A percentile compares a stretch with the other conserved stretches of the same genome.
These are phyloP conservation scores for Lavandula angustifolia DNA, from an alignment of 257 asterid species.

Conservation along the genomic window DNA sequence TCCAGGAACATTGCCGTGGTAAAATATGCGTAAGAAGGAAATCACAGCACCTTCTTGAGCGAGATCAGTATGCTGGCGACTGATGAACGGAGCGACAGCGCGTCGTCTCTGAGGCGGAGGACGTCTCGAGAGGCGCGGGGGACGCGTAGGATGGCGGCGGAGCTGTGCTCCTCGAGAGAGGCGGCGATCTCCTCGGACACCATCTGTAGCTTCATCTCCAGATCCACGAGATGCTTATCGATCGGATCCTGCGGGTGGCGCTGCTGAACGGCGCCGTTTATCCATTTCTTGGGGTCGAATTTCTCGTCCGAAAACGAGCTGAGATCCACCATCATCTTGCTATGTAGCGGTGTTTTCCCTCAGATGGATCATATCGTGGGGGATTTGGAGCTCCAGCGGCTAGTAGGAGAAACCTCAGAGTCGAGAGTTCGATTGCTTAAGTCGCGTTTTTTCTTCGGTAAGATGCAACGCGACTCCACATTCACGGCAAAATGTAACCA, in stretches of 20 bases:
- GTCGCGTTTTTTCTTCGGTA: slow-evolving; percentile 10
- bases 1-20: slow-evolving; percentile 7
- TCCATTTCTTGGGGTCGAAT: slow-evolving; percentile 97
- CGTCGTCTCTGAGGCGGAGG: slow-evolving; percentile 89
- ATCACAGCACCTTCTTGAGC: slow-evolving; percentile 63
- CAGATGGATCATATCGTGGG: slow-evolving; percentile 34
- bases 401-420: background rate
- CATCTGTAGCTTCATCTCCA: slow-evolving; percentile 98
- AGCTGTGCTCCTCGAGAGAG: slow-evolving; percentile 92
- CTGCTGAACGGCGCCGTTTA: slow-evolving; percentile 78
- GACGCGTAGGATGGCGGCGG: slow-evolving; percentile 86
- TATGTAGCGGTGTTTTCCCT: slow-evolving; percentile 20
- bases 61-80: slow-evolving; percentile 75
- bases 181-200: slow-evolving; percentile 93
- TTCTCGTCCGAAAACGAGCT: slow-evolving; percentile 83
- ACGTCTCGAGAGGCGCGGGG: slow-evolving; percentile 95
- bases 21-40: background rate
- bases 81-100: slow-evolving; percentile 82
- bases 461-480: background rate
- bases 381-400: slow-evolving; percentile 31
- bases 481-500: background rate
- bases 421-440: slow-evolving; percentile 9
- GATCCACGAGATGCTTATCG: slow-evolving; percentile 92
- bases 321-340: slow-evolving; percentile 86
- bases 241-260: slow-evolving; percentile 86